A percentile compares a stretch with the other conserved stretches of the same genome.
These are phyloP conservation scores for Elongisporangium anandrum DNA, from an alignment of 352 stramenopile species.

Conservation along the genomic window DNA sequence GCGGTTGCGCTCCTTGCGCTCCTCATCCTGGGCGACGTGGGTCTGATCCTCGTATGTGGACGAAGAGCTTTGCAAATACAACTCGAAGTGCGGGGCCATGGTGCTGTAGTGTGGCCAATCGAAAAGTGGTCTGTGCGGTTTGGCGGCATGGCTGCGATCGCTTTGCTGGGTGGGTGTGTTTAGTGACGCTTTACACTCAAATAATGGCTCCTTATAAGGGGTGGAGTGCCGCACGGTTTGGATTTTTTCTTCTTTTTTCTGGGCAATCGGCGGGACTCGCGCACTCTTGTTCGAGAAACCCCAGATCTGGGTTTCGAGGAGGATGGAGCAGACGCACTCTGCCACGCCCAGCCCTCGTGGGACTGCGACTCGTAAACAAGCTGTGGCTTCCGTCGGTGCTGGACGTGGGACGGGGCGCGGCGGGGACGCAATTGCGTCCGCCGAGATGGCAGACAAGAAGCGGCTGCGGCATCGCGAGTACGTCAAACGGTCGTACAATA, in stretches of 20 bases:
- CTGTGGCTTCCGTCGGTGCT: neutral
- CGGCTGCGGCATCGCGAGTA: conserved; percentile 63
- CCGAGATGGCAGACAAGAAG: conserved; percentile 37
- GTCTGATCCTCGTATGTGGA: neutral
- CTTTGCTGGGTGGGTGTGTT: no score
- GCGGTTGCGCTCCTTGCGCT: conserved; percentile 22
- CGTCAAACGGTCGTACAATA: conserved; percentile 68
- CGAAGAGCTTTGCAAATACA: neutral
- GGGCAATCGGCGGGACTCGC: neutral
- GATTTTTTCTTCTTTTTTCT: neutral
- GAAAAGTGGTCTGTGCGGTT: neutral
- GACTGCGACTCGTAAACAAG: neutral
- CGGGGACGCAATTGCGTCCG: conserved; percentile 1
- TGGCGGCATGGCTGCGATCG: neutral
- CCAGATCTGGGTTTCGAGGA: neutral
- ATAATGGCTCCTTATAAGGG: neutral
- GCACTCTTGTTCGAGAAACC: neutral
- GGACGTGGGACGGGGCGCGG: neutral
- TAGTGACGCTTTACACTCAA: neutral
- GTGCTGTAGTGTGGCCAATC: neutral
- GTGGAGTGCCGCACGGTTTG: neutral
- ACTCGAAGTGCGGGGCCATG: neutral
- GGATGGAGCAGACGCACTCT: neutral
- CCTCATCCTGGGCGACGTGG: conserved; percentile 8
- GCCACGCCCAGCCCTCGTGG: neutral